Evolutionary conservation across 2,329 filamentous ascomycete species (phyloP), one percentile per base, ranked within the genome.

Genomic region (Trematosphaeria pertusa): DNA sequence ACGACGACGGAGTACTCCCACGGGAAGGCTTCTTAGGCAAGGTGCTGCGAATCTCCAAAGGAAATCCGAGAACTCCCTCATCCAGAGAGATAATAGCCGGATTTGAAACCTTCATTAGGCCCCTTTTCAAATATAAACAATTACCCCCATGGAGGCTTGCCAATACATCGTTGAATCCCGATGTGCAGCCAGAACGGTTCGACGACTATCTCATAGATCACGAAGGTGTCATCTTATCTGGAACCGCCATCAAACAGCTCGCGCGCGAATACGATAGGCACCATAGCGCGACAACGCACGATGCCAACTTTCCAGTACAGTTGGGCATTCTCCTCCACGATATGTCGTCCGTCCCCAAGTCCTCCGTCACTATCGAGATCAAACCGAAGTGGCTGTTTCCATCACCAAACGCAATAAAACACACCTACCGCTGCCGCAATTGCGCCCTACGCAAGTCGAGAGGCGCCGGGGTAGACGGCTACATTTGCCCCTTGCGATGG

Each of bases 371-470:
- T 2, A 56, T 73, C 19, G 74, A 79, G 50, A 61, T 78, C 44
- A 79, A 79, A 48, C 75, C 76, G 0, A 79, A 79, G 45, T 79
- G 77, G 77, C 65, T 79, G 2, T 46, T 59, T 5, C 76, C 78
- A 43, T 78, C 76, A 4, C 75, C 75, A 2, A 72, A 71, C 41
- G 76, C 77, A 5, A 75, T 75, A 1, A 8, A 36, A 3, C 44
- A 61, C 19, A 67, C 76, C 1, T 65, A 61, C 14, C 67, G 75
- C 11, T 79, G 77, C 49, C 70, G 77, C 4, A 78, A 75, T 2
- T 79, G 77, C 52, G 77, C 76, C 0, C 51, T 78, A 46, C 70
- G 73, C 19, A 71, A 73, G 0, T 64, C 67, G 1, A 69, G 56
- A 50, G 26, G 55, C 31, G 48, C 58, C 21, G 43, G 58, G 14